Evolutionary conservation across 1,284 basidiomycete species (phyloP).

Genomic region (Hemileia vastatrix): DNA sequence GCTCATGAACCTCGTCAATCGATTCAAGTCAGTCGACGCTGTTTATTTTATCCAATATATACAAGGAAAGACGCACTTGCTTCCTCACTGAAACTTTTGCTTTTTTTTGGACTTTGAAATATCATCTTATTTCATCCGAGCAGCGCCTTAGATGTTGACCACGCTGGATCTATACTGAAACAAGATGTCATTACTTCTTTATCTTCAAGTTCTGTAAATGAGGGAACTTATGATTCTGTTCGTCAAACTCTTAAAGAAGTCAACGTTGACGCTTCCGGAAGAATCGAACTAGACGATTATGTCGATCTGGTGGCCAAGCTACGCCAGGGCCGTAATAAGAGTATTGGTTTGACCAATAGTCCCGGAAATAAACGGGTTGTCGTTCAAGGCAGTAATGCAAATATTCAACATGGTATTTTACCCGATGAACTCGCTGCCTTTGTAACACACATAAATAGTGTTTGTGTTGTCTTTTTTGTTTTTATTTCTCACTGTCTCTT

Average conservation of each 20-base stretch:
- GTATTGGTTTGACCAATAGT: slow-evolving; percentile 46
- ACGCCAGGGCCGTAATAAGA: slow-evolving; percentile 47
- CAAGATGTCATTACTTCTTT: slow-evolving; percentile 64
- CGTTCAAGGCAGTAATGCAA: slow-evolving; percentile 87
- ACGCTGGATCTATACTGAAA: slow-evolving; percentile 76
- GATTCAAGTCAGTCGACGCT: slow-evolving; percentile 55
- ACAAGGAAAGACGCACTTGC: background rate
- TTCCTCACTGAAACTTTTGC: background rate
- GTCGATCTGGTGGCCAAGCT: slow-evolving; percentile 87
- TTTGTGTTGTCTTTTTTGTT: background rate
- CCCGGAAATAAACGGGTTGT: slow-evolving; percentile 68
- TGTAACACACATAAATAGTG: slow-evolving; percentile 84
- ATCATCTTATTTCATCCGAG: background rate
- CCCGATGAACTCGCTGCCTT: slow-evolving; percentile 93
- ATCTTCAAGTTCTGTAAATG: slow-evolving; percentile 55
- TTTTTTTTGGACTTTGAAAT: background rate
- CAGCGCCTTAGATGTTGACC: slow-evolving; percentile 55
- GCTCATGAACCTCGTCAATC: slow-evolving; percentile 63
- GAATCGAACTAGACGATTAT: slow-evolving; percentile 96
- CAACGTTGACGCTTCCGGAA: slow-evolving; percentile 84
- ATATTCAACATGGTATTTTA: slow-evolving; percentile 95
- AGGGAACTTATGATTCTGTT: slow-evolving; percentile 77
- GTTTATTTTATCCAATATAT: background rate
- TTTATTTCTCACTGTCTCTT: background rate
- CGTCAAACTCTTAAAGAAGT: slow-evolving; percentile 82